Conservation (phyloP, 2,329 filamentous ascomycete species). For the Calonectria crousiana region DNA sequence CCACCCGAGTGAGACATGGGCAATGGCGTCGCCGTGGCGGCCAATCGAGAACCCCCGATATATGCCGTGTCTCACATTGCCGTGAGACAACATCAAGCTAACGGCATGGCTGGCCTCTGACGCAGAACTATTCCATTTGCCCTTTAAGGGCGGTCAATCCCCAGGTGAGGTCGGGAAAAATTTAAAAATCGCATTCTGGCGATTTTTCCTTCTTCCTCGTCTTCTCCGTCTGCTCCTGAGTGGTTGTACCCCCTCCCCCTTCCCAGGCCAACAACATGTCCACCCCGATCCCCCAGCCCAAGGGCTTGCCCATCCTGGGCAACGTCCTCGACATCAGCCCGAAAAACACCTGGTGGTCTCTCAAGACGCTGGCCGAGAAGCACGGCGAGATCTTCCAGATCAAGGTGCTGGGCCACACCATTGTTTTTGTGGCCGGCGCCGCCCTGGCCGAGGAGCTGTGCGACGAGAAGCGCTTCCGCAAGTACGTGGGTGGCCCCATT, state of each 20-base stretch:
- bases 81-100: constrained; percentile 20
- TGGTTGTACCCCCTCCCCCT: background rate
- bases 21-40: background rate
- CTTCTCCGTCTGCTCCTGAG: background rate
- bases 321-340: constrained; percentile 52
- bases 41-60: constrained; percentile 9
- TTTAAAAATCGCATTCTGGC: background rate
- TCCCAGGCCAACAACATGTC: constrained; percentile 44
- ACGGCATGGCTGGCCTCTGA: constrained; percentile 14
- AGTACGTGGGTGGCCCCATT: constrained; percentile 65
- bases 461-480: constrained; percentile 66
- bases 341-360: constrained; percentile 51
- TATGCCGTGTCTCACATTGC: constrained; percentile 18
- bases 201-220: background rate
- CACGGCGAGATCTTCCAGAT: constrained; percentile 55
- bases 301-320: constrained; percentile 51
- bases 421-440: constrained; percentile 61
- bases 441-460: constrained; percentile 64
- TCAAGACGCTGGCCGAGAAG: constrained; percentile 51
- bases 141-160: constrained; percentile 23
- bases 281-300: constrained; percentile 50
- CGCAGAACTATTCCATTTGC: background rate
- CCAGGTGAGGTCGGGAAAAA: background rate
- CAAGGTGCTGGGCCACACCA: constrained; percentile 48
- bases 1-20: constrained; percentile 22